These are phyloP conservation scores for Aspergillus versicolor DNA, from an alignment of 2,329 filamentous ascomycete genomes.

Conservation along the genomic window DNA sequence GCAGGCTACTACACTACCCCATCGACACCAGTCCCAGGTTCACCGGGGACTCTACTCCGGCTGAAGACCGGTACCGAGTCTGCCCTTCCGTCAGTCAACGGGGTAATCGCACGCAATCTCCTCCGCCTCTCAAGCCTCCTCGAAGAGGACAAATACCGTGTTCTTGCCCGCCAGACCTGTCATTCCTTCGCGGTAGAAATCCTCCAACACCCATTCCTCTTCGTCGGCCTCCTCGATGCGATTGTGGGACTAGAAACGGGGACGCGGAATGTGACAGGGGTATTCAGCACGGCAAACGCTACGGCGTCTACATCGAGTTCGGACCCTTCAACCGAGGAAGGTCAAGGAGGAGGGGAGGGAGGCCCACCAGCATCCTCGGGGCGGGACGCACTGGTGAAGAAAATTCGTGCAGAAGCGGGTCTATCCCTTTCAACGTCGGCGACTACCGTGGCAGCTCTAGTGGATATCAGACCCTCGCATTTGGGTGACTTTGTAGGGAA, in stretches of 20 bases:
- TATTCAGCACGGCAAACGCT: conserved; percentile 41
- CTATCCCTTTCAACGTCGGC: conserved; percentile 34
- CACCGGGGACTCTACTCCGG: conserved; percentile 65
- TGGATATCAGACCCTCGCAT: conserved; percentile 37
- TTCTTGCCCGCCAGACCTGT: conserved; percentile 70
- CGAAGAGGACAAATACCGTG: conserved; percentile 62
- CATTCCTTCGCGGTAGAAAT: conserved; percentile 88
- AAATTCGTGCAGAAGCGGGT: conserved; percentile 36
- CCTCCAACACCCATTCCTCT: conserved; percentile 89
- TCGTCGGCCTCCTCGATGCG: conserved; percentile 73
- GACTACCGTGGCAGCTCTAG: conserved; percentile 32
- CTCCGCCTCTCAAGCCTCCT: conserved; percentile 73
- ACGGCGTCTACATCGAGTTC: conserved; percentile 17
- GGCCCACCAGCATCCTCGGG: conserved; percentile 20
- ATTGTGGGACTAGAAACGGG: conserved; percentile 76
- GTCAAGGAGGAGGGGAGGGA: conserved; percentile 6
- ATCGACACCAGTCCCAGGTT: conserved; percentile 58
- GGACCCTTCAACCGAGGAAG: conserved; percentile 13
- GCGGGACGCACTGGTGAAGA: conserved; percentile 30
- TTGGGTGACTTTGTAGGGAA: conserved; percentile 34
- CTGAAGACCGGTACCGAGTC: conserved; percentile 96
- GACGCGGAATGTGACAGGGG: conserved; percentile 58
- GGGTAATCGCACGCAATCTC: conserved; percentile 81
- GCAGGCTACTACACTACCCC: conserved; percentile 45
- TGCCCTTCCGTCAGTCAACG: conserved; percentile 85